Conservation (phyloP, 306 rosid genomes). For the Pyrus bretschneideri region DNA sequence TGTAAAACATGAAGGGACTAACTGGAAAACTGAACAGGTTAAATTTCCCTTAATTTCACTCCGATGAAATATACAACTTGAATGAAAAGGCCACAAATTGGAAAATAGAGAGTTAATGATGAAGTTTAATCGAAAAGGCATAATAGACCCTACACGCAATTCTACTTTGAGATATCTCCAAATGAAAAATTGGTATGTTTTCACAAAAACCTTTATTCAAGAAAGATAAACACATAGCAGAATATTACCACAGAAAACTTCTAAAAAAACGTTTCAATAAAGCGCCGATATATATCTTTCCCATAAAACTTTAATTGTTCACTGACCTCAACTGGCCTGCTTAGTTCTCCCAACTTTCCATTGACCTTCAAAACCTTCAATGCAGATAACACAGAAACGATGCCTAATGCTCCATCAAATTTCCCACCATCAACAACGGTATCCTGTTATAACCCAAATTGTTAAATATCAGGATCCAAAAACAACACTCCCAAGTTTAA, state of each 20-base stretch:
- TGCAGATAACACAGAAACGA: conserved; percentile 76
- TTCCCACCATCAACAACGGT: conserved; percentile 94
- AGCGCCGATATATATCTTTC: not conserved
- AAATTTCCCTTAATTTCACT: not conserved
- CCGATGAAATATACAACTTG: not conserved
- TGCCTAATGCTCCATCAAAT: conserved; percentile 86
- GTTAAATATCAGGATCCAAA: conserved; percentile 1
- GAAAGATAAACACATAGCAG: not conserved
- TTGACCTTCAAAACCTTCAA: conserved; percentile 56
- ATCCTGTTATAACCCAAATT: conserved; percentile 37
- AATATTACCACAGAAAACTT: not conserved
- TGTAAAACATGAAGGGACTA: not conserved
- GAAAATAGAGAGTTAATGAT: not conserved
- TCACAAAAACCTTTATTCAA: not conserved
- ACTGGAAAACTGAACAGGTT: not conserved
- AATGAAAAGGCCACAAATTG: not conserved
- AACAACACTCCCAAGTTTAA: not conserved
- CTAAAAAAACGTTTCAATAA: too few species aligned
- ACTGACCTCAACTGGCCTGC: conserved; percentile 80
- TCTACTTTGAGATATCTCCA: not conserved
- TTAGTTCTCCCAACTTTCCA: conserved; percentile 51
- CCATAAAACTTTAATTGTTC: not conserved
- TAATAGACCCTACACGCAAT: too few species aligned
- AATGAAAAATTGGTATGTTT: not conserved
- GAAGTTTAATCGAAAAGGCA: too few species aligned